Evolutionary conservation across 257 asterid genomes (phyloP).

Genomic region (Coffea canephora): DNA sequence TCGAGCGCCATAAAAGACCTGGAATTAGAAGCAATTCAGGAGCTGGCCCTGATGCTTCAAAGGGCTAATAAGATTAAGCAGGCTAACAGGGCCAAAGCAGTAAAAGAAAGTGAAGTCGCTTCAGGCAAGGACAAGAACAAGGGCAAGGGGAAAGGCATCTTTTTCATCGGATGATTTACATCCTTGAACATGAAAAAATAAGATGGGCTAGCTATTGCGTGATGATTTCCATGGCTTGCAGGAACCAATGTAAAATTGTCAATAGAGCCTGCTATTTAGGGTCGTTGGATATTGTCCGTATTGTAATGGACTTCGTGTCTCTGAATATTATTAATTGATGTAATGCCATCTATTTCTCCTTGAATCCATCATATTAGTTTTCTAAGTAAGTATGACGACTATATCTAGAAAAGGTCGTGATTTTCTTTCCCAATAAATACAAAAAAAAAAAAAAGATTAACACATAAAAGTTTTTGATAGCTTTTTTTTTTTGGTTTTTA

Average conservation of each 20-base stretch:
- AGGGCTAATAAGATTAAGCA: not conserved
- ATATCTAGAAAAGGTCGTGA: not conserved
- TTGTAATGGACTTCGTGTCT: not conserved
- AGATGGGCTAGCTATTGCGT: not conserved
- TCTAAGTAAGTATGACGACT: not conserved
- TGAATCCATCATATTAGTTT: not conserved
- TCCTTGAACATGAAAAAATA: not conserved
- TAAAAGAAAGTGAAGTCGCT: not conserved
- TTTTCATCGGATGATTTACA: not conserved
- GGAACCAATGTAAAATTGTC: not conserved
- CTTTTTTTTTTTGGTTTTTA: no score
- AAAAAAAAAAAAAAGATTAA: no score
- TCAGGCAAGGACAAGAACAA: not conserved
- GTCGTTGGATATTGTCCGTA: not conserved
- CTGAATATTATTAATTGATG: not conserved
- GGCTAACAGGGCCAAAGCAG: not conserved
- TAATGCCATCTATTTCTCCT: not conserved
- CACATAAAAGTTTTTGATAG: no score
- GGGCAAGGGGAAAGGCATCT: not conserved
- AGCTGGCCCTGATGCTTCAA: no score
- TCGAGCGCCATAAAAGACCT: not conserved
- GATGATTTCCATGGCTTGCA: not conserved
- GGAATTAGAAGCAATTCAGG: no score
- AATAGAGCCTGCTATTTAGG: not conserved
- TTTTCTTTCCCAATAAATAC: not conserved